phyloP scores from a whole-genome alignment of 192 early-diverging fungal genomes.

The Rhizophagus sp. region DNA sequence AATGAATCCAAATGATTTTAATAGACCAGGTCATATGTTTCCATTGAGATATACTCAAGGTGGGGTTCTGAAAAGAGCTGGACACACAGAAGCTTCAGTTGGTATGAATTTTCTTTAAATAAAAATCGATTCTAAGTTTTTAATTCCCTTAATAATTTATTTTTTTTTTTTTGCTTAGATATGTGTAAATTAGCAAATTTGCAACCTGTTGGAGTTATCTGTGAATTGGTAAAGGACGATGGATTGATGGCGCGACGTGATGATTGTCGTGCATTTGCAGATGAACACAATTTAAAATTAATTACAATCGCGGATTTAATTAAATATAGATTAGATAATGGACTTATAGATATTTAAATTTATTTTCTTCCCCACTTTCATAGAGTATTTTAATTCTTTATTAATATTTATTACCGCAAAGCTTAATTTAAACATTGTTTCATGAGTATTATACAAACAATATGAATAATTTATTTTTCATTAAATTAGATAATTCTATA shows the following conservation, averaged over 20 bases:
- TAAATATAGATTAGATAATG: constrained; percentile 65
- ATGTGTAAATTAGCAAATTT: constrained; percentile 83
- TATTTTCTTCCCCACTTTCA: too few species aligned
- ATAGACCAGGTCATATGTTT: constrained; percentile 91
- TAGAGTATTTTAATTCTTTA: neutral
- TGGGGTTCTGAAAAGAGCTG: constrained; percentile 84
- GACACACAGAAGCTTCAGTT: constrained; percentile 93
- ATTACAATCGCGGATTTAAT: constrained; percentile 89
- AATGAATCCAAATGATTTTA: constrained; percentile 68
- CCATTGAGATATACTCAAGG: constrained; percentile 83
- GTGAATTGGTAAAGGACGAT: constrained; percentile 89
- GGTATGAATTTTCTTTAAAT: constrained; percentile 34
- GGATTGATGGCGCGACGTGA: constrained; percentile 94
- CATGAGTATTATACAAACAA: neutral
- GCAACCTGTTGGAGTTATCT: constrained; percentile 85
- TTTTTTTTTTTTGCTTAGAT: constrained; percentile 45
- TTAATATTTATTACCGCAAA: neutral
- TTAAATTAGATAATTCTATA: neutral
- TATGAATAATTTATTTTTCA: neutral
- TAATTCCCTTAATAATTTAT: neutral
- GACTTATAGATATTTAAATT: constrained; percentile 33
- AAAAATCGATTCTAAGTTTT: neutral
- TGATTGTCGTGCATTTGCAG: constrained; percentile 86
- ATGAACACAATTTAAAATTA: constrained; percentile 78
- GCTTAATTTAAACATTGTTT: neutral